Evolutionary conservation across 140 eudicot genomes (phyloP).

Genomic region (Stevia rebaudiana): DNA sequence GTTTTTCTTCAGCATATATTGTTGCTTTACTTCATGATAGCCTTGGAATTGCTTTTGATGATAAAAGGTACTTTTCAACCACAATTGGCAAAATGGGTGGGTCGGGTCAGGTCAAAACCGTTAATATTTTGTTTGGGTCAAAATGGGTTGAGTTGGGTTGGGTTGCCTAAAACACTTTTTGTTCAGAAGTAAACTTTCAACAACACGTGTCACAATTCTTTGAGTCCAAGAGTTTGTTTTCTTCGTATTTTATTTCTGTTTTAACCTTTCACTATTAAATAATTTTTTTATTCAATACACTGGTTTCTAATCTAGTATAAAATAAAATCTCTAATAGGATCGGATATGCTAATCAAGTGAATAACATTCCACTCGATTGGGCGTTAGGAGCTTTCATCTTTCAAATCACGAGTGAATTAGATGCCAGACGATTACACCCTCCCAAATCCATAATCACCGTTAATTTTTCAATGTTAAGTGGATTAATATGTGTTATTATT

Average conservation of each 20-base stretch:
- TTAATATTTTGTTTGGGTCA: no score
- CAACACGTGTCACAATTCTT: no score
- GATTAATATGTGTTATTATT: constrained; percentile 29
- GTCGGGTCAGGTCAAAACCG: no score
- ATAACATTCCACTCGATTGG: constrained; percentile 85
- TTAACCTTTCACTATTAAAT: no score
- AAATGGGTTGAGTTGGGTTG: no score
- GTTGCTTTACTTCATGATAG: constrained; percentile 94
- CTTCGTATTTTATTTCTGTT: no score
- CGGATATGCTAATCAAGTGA: constrained; percentile 64
- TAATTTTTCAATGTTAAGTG: constrained; percentile 25
- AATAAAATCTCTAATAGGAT: constrained; percentile 44
- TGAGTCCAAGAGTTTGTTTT: no score
- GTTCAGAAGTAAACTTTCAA: no score
- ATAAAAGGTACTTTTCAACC: constrained; percentile 46
- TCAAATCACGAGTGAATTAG: constrained; percentile 38
- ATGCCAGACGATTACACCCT: constrained; percentile 29
- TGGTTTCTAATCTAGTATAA: no score
- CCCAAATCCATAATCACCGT: constrained; percentile 20
- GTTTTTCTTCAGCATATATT: constrained; percentile 92
- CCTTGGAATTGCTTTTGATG: constrained; percentile 74
- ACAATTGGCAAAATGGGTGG: no score
- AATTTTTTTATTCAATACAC: no score
- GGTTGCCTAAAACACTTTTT: no score
- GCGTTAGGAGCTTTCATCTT: constrained; percentile 87